Base-by-base conservation (phyloP, 768 basidiomycete species). In the Rhodotorula paludigena region DNA sequence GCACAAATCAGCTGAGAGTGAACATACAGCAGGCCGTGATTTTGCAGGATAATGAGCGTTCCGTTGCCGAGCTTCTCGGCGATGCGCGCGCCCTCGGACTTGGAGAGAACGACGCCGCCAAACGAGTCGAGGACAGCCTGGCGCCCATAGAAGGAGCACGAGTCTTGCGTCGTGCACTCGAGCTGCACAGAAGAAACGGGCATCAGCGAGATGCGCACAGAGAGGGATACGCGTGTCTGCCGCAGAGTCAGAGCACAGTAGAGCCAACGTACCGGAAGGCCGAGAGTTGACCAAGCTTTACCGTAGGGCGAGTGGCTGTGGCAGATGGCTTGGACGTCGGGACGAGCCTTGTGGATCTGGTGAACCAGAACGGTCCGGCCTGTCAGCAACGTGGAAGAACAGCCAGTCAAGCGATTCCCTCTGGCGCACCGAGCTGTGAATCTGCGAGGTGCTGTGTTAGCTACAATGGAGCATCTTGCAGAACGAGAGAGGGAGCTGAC, bases 281-380 rank as follows among this genome's bases (percentile, higher is more conserved):
- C 82, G 33, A 83, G 79, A 15, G 81, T 76, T 14, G 81, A 81
- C 76, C 82, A 84, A 0, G 82, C 82, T 72, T 82, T 83, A 44
- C 83, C 84, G 74, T 81, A 77, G 12, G 55, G n/a, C 2, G 48
- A 52, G 51, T 69, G 68, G 11, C 54, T 57, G 59, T 69, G 68
- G 58, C 68, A 64, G 53, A 69, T 69, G 3, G 68, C 68, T 25
- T 81, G 57, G 42, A 84, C 79, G 63, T 84, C 82, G 12, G 83
- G 82, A 55, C 83, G 81, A 11, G 52, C 52, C 21, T 35, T 35
- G 51, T 54, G 52, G 3, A 54, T 36, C 35, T n/a, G 81, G 81
- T 38, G 76, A 73, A 21, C 18, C 5, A 42, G 8, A 20, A 42
- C 41, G 41, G 41, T 15, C 41, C 16, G 45, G 2, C n/a, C n/a